Percentiles rank a stretch among this genome's conserved stretches.
Evolutionary conservation across 2,329 filamentous ascomycete genomes (phyloP).

Genomic region (Fusarium floridanum): DNA sequence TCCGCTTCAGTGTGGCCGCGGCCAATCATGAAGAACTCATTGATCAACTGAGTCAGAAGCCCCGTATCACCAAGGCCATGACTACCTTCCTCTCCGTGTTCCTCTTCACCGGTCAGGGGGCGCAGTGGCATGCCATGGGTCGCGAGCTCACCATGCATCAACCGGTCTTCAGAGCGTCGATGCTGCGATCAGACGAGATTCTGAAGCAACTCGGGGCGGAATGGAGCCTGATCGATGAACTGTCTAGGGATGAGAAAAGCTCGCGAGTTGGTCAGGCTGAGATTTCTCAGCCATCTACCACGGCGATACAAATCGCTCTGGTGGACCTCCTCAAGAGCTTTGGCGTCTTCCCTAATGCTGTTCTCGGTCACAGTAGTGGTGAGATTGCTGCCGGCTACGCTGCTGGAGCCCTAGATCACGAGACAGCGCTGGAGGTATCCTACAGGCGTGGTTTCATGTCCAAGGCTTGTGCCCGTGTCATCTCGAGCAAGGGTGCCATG

Average conservation of each 20-base stretch:
- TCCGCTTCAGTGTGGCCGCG: conserved; percentile 15
- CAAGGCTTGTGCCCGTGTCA: conserved; percentile 17
- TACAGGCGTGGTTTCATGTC: conserved; percentile 24
- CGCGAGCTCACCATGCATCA: conserved; percentile 27
- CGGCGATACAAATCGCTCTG: conserved; percentile 58
- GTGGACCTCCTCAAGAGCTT: conserved; percentile 53
- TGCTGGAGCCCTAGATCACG: conserved; percentile 28
- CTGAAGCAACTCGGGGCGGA: conserved; percentile 16
- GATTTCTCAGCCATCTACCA: conserved; percentile 56
- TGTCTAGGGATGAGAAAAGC: conserved; percentile 19
- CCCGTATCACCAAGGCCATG: conserved; percentile 17
- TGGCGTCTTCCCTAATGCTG: conserved; percentile 45
- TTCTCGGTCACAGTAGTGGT: conserved; percentile 55
- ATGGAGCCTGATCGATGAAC: conserved; percentile 43
- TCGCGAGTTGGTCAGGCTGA: conserved; percentile 50
- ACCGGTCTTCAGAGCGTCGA: conserved; percentile 23
- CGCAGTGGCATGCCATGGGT: conserved; percentile 53
- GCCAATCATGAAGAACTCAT: conserved; percentile 9
- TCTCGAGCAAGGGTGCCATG: conserved; percentile 51
- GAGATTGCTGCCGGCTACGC: conserved; percentile 57
- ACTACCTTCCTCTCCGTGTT: conserved; percentile 19
- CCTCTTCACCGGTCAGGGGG: conserved; percentile 54
- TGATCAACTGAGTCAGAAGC: conserved; percentile 11
- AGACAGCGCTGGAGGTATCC: conserved; percentile 22
- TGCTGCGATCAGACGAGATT: conserved; percentile 1